Evolutionary conservation across 257 asterid species (phyloP).

Genomic region (Nicotiana paniculata): DNA sequence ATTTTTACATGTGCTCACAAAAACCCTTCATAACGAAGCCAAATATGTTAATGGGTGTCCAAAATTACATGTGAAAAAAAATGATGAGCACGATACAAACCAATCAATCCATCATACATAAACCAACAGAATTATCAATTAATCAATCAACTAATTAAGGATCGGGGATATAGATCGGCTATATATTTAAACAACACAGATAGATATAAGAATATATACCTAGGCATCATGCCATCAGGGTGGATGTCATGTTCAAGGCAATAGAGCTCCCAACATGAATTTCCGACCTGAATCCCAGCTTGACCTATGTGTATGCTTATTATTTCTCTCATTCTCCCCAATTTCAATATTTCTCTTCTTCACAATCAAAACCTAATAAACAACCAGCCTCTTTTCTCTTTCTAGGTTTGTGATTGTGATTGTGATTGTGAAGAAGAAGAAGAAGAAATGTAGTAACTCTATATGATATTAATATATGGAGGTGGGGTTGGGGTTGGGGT

Average conservation of each 20-base stretch:
- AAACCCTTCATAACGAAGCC: no score
- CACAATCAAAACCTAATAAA: no score
- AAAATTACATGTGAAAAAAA: no score
- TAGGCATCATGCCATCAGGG: slow-evolving; percentile 89
- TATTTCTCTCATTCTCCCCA: slow-evolving; percentile 60
- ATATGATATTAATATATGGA: neutral
- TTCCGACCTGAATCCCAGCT: slow-evolving; percentile 93
- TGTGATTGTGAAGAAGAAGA: neutral
- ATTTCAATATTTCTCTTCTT: neutral
- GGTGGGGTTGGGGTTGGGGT: no score
- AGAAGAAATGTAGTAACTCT: neutral
- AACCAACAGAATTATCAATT: neutral
- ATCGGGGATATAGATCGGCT: no score
- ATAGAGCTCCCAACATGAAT: slow-evolving; percentile 83
- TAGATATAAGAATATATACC: slow-evolving; percentile 26
- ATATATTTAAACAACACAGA: no score
- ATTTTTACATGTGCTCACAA: no score
- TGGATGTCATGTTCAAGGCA: slow-evolving; percentile 86
- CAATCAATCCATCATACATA: no score
- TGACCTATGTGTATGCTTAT: slow-evolving; percentile 87
- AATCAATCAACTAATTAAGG: neutral
- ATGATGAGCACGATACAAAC: no score
- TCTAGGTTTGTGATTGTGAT: slow-evolving; percentile 4
- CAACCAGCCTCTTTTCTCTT: neutral
- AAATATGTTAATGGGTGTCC: no score